Percentiles rank a stretch among this genome's conserved stretches.
Evolutionary conservation across 2,329 filamentous ascomycete species (phyloP).

Genomic region (Microdochium nivale): DNA sequence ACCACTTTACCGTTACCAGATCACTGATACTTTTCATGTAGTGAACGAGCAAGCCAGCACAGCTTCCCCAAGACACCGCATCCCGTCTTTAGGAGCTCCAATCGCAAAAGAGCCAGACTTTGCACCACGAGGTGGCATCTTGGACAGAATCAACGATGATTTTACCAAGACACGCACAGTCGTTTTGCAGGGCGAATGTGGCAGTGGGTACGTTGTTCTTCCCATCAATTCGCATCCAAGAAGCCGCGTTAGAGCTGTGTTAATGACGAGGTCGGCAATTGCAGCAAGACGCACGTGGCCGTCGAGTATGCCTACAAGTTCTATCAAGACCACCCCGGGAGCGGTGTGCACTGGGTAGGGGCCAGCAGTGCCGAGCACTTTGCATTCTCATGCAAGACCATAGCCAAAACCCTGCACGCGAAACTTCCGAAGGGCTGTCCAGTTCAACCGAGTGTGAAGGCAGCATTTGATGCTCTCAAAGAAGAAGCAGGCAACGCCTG

Average conservation of each 20-base stretch:
- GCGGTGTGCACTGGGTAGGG: background rate
- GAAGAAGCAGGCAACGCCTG: background rate
- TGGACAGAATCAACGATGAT: background rate
- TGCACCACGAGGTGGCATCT: background rate
- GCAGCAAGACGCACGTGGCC: background rate
- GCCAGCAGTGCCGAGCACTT: background rate
- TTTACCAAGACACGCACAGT: background rate
- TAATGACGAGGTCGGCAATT: background rate
- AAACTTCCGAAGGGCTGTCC: background rate
- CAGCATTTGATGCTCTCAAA: background rate
- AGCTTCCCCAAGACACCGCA: background rate
- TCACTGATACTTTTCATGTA: background rate
- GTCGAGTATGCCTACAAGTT: background rate
- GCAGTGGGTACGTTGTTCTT: background rate
- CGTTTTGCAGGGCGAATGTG: background rate
- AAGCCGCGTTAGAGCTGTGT: background rate
- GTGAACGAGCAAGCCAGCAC: background rate
- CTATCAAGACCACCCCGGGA: background rate
- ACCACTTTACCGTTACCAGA: background rate
- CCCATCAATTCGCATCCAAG: background rate
- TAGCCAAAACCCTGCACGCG: background rate
- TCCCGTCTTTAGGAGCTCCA: background rate
- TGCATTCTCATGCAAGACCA: background rate
- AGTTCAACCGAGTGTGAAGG: background rate
- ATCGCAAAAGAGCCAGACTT: background rate